Percentiles rank a stretch among this genome's conserved stretches.
phyloP scores from a whole-genome alignment of 176 grass and related monocot species.

The Triticum urartu region DNA sequence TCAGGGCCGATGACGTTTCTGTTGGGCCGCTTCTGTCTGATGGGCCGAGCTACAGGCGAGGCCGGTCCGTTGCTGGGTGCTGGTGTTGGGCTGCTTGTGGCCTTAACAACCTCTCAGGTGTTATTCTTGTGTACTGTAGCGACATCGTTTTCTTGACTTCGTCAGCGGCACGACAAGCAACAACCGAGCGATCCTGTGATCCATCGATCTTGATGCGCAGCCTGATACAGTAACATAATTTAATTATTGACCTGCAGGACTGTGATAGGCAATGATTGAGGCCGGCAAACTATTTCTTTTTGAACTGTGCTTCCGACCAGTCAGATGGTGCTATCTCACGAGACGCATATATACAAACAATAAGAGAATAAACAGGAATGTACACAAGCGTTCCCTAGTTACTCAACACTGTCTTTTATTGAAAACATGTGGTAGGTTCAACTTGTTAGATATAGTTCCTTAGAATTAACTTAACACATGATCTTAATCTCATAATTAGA shows the following conservation, averaged over 20 bases:
- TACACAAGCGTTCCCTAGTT: background rate
- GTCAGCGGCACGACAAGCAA: background rate
- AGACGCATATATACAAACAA: background rate
- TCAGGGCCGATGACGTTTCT: no score
- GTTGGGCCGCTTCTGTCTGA: no score
- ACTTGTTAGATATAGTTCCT: no score
- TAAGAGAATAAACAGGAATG: background rate
- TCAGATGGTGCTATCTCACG: background rate
- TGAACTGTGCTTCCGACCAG: background rate
- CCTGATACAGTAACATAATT: slow-evolving; percentile 7
- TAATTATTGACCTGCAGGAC: background rate
- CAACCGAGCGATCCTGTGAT: background rate
- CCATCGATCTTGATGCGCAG: background rate
- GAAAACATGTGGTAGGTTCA: background rate
- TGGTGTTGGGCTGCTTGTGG: no score
- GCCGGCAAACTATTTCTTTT: background rate
- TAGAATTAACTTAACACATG: no score
- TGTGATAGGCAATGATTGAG: background rate
- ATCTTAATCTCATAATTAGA: no score
- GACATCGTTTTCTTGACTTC: slow-evolving; percentile 1
- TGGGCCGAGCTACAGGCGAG: no score
- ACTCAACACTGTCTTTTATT: background rate
- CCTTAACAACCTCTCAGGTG: background rate
- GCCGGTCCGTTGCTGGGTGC: no score
- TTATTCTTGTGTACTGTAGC: background rate